Percentiles rank a stretch among this genome's conserved stretches.
Conservation (phyloP, 192 early-diverging fungal species). For the Coemansia umbellata region DNA sequence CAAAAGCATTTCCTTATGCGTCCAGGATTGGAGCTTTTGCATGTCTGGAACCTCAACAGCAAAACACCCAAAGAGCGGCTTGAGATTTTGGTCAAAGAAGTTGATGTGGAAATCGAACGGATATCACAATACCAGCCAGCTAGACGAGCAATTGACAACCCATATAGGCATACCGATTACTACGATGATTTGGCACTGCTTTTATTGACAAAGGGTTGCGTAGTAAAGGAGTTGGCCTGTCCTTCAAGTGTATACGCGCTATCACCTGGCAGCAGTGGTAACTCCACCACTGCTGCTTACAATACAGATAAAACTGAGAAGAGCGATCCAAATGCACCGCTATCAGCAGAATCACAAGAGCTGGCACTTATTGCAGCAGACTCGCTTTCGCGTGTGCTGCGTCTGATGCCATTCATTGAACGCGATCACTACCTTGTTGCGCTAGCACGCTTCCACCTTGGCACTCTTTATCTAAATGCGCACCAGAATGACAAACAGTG, state of each 20-base stretch:
- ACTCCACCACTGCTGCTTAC: background rate
- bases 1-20: constrained; percentile 69
- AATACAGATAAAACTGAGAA: too few relatives aligned
- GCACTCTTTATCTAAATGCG: constrained; percentile 51
- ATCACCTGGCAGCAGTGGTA: constrained; percentile 6
- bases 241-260: constrained; percentile 35
- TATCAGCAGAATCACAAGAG: background rate
- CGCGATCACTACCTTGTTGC: constrained; percentile 64
- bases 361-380: constrained; percentile 11
- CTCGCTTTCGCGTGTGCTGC: constrained; percentile 45
- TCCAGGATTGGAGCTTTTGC: constrained; percentile 73
- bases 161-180: constrained; percentile 44
- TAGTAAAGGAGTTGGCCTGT: constrained; percentile 60
- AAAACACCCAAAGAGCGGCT: constrained; percentile 60
- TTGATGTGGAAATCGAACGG: constrained; percentile 48
- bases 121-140: constrained; percentile 34
- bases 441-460: constrained; percentile 57
- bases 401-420: constrained; percentile 54
- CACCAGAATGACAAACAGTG: constrained; percentile 24
- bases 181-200: constrained; percentile 79
- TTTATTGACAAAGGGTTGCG: constrained; percentile 63
- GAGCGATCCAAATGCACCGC: background rate
- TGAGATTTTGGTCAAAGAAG: constrained; percentile 33
- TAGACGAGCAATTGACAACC: constrained; percentile 23
- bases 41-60: constrained; percentile 68